Evolutionary conservation across 148 eudicot genomes (phyloP), one percentile per base, ranked within the genome.

Genomic region (Silene latifolia): DNA sequence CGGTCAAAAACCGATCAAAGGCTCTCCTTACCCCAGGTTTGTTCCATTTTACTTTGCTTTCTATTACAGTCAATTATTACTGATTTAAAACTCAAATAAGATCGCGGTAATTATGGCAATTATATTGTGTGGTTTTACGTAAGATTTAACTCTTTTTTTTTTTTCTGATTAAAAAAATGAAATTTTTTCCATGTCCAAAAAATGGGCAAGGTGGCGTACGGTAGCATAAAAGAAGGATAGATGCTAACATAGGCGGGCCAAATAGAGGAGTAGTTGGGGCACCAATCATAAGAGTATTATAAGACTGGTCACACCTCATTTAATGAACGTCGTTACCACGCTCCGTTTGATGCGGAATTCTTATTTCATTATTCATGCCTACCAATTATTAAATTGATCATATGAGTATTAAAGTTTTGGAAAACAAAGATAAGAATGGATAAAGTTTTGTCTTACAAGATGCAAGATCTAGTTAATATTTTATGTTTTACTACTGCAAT

Each of bases 1-100:
- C 77, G 93, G 93, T 8, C 93, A 89, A 63, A 89, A 89, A 75
- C 93, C 90, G 8, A 89, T 89, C 80, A 89, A 89, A 76, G 93
- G 93, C 4, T 86, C 92, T 25, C 89, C 92, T 63, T 88, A 87
- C 67, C 91, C 89, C 8, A 88, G 91, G 91, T 88, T 62, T 27
- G 75, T 70, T 57, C 44, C 5, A 59, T 44, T 21, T 1, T 39
- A 32, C 35, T 2, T 4, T 32, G 35, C 35, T 32, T 27, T 1
- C 29, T 2, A 27, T 27, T 1, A 35, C 19, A n/a, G 2, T 58
- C 0, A 0, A 58, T 58, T n/a, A 58, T 17, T 4, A 58, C 4
- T 39, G 3, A 7, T 39, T 39, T 1, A 39, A 39, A 39, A 39
- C 9, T 39, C 8, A 39, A 39, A 39, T 39, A 39, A 39, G 1